Evolutionary conservation across 1,139 yeast species (phyloP).

Genomic region (Pneumocystis jirovecii): DNA sequence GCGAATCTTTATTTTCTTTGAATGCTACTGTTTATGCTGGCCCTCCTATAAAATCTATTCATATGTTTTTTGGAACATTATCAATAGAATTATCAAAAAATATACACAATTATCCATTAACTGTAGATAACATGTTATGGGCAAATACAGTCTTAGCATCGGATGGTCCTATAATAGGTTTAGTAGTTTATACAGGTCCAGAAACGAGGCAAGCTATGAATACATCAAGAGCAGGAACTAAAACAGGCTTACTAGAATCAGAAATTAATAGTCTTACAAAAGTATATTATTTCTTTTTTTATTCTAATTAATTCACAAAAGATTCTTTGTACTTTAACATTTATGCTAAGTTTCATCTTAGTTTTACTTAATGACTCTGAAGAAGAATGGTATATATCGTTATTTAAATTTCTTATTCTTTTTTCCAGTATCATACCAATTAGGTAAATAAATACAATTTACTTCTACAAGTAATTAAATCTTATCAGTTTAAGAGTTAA

Average conservation of each 20-base stretch:
- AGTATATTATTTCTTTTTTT: conserved; percentile 6
- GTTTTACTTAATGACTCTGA: conserved; percentile 73
- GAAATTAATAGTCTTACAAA: conserved; percentile 85
- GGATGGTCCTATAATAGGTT: conserved; percentile 70
- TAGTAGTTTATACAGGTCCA: conserved; percentile 74
- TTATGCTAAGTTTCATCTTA: conserved; percentile 55
- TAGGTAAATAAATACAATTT: conserved; percentile 18
- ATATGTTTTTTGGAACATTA: conserved; percentile 48
- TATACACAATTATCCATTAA: conserved; percentile 47
- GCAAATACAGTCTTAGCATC: conserved; percentile 95
- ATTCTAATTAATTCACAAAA: neutral
- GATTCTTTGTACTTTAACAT: conserved; percentile 73
- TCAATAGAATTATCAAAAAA: conserved; percentile 26
- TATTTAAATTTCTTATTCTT: conserved; percentile 75
- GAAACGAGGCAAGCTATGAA: conserved; percentile 93
- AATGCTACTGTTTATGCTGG: conserved; percentile 41
- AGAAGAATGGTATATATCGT: conserved; percentile 69
- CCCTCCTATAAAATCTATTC: conserved; percentile 73
- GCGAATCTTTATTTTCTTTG: conserved; percentile 31
- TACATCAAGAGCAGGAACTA: conserved; percentile 78
- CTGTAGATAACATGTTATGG: conserved; percentile 91
- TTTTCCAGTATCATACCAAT: conserved; percentile 96
- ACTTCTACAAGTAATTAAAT: neutral
- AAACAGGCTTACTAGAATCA: conserved; percentile 74
- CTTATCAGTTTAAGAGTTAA: conserved; percentile 58